Base-by-base conservation (phyloP, 352 stramenopile species). In the Globisporangium irregulare region DNA sequence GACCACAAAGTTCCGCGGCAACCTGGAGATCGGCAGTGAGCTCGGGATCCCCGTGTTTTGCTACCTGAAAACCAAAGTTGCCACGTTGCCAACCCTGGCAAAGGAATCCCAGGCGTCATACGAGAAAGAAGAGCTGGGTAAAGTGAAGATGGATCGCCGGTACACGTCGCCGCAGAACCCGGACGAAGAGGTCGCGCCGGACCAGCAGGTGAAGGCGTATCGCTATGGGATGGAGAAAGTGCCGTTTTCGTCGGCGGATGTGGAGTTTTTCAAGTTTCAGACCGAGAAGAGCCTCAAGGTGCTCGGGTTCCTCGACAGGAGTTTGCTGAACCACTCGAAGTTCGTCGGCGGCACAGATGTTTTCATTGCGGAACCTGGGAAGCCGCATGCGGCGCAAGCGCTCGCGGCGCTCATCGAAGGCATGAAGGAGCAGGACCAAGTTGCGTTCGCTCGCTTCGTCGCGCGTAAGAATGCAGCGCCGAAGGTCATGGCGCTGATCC, bases 231-330 rank as follows among this genome's bases (percentile, higher is more conserved):
- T 78, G 56, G 87, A 95, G 57, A 89, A 86, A 53, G 87, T 95
- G 51, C 84, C 87, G 15, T 95, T 95, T 63, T 90, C 82, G 41
- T 90, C 81, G 1, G 86, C 86, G 15, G 87, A 95, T 43, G 73
- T 93, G 0, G 87, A 91, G 57, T 88, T 87, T 29, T 90, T 93
- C 70, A 95, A 95, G 67, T 87, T 94, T 53, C 77, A 86, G 66
- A 89, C 84, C 2, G 84, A 93, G 43, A 92, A 93, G 59, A 88
- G 79, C 2, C 70, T 95, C 15, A 91, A 94, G 58, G 62, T 88
- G 10, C 64, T 95, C 36, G 87, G 87, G 0, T 95, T 95, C 77
- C 66, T 95, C 8, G 80, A 88, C 61, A 68, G 76, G 18, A 67
- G 63, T 0, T 75, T 86, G 58, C 66, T 92, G 32, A 79, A 64